These are phyloP conservation scores for Mucor saturninus DNA, from an alignment of 371 early-diverging fungal species.

Conservation along the genomic window DNA sequence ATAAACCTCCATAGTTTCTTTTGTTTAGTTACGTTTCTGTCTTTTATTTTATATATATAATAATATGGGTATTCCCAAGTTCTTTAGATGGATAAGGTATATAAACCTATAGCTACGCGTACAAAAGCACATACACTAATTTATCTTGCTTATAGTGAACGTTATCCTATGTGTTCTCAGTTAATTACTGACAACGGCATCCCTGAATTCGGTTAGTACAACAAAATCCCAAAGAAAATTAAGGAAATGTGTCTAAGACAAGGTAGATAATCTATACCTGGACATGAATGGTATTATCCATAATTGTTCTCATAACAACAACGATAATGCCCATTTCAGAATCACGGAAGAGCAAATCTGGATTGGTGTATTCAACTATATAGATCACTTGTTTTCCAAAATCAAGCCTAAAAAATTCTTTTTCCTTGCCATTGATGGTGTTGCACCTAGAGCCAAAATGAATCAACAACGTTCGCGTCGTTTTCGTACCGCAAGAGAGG, in stretches of 20 bases:
- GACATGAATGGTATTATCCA: conserved; percentile 99
- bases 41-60: conserved; percentile 1
- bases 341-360: conserved; percentile 94
- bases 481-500: conserved; percentile 93
- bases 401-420: conserved; percentile 95
- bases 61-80: conserved; percentile 86
- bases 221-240: background rate
- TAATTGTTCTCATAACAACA: conserved; percentile 96
- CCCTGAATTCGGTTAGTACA: conserved; percentile 90
- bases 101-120: background rate
- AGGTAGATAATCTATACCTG: conserved; percentile 93
- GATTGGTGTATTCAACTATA: conserved; percentile 92
- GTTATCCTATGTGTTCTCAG: conserved; percentile 95
- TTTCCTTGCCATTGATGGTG: conserved; percentile 97
- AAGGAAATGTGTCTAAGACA: background rate
- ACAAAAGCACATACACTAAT: background rate
- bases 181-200: conserved; percentile 84
- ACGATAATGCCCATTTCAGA: conserved; percentile 73
- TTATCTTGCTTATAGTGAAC: conserved; percentile 64
- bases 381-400: conserved; percentile 92
- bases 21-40: background rate
- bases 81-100: conserved; percentile 89
- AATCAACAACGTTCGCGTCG: conserved; percentile 99
- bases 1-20: background rate
- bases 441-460: conserved; percentile 99